Conservation (phyloP, 805 yeast species). For the Wickerhamomyces canadensis region DNA sequence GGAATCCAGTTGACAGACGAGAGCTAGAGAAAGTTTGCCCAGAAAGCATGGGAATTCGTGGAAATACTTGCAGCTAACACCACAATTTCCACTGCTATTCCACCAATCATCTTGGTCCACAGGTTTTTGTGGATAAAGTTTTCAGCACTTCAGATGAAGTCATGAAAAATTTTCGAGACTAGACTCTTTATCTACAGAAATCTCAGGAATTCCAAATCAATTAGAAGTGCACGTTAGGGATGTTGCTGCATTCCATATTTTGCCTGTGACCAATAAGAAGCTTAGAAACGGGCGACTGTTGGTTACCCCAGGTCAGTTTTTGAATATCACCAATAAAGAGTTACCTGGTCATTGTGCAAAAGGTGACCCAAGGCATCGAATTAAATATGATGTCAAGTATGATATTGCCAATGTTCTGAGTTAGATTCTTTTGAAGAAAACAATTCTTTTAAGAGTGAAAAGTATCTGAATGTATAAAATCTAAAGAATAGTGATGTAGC, state of each 20-base stretch:
- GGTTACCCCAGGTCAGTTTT: constrained; percentile 8
- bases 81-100: constrained; percentile 39
- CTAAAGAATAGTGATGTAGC: constrained; percentile 3
- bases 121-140: constrained; percentile 32
- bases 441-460: constrained; percentile 22
- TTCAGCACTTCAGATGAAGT: constrained; percentile 34
- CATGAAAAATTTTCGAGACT: constrained; percentile 25
- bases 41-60: constrained; percentile 48
- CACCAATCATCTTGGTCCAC: constrained; percentile 53
- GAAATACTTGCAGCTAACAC: constrained; percentile 28
- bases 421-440: constrained; percentile 31
- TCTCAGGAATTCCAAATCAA: not conserved
- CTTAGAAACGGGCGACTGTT: constrained; percentile 24
- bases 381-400: not conserved
- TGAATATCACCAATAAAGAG: constrained; percentile 24
- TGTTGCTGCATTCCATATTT: constrained; percentile 47
- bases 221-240: constrained; percentile 46
- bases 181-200: constrained; percentile 17
- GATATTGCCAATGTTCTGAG: constrained; percentile 23
- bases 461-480: not conserved
- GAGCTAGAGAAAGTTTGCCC: constrained; percentile 56
- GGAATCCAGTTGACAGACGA: too few relatives aligned
- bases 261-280: constrained; percentile 33
- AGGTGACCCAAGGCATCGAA: constrained; percentile 26
- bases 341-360: constrained; percentile 40